A percentile compares a stretch with the other conserved stretches of the same genome.
These are phyloP conservation scores for Rosa chinensis DNA, from an alignment of 306 rosid species.

Conservation along the genomic window DNA sequence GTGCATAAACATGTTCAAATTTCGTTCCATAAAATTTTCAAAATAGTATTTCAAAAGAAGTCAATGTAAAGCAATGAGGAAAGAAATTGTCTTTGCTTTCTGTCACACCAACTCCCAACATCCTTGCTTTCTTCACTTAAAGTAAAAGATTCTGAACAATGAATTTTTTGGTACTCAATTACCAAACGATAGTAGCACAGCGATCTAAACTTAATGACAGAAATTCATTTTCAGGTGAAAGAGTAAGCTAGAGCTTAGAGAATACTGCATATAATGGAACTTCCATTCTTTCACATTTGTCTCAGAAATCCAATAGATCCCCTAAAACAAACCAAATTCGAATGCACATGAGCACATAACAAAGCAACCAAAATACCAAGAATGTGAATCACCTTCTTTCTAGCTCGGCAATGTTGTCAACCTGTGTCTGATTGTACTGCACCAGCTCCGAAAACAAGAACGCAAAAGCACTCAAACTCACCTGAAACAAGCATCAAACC, in stretches of 20 bases:
- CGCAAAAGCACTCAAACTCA: slow-evolving; percentile 97
- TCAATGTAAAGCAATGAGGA: background rate
- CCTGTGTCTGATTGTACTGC: slow-evolving; percentile 98
- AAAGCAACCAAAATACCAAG: background rate
- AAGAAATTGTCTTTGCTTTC: background rate
- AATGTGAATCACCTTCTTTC: slow-evolving; percentile 71
- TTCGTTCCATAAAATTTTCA: background rate
- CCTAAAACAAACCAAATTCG: background rate
- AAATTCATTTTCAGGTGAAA: background rate
- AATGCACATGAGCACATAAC: background rate
- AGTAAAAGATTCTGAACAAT: background rate
- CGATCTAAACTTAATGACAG: background rate
- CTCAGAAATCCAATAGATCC: background rate
- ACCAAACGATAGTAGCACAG: background rate
- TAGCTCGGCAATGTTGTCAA: slow-evolving; percentile 90
- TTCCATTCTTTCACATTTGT: background rate
- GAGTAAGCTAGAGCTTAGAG: background rate
- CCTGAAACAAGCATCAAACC: slow-evolving; percentile 43
- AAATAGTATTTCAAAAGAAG: background rate
- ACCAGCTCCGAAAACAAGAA: slow-evolving; percentile 98
- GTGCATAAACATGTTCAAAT: slow-evolving; percentile 15
- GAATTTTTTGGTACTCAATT: background rate
- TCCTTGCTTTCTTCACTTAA: background rate
- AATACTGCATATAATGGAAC: background rate
- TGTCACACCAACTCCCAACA: background rate